phyloP scores from a whole-genome alignment of 768 basidiomycete species.

The Jaapia argillacea region DNA sequence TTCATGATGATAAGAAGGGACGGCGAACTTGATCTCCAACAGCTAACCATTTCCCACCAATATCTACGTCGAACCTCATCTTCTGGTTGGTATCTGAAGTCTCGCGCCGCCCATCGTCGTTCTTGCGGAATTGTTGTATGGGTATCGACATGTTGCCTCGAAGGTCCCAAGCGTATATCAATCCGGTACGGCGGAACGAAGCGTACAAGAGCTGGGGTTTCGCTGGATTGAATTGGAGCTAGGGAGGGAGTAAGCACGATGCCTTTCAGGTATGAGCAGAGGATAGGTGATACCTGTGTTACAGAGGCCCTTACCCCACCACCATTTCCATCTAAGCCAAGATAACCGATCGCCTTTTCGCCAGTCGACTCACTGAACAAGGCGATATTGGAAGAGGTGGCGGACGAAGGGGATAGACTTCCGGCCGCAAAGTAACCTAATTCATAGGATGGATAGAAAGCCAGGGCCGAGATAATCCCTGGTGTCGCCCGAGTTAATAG shows the following conservation, averaged over 20 bases:
- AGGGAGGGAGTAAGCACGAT: slow-evolving; percentile 8
- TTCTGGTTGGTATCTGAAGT: slow-evolving; percentile 62
- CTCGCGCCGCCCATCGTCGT: neutral
- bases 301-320: slow-evolving; percentile 30
- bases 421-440: slow-evolving; percentile 70
- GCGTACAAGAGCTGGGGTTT: slow-evolving; percentile 69
- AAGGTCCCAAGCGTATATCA: slow-evolving; percentile 73
- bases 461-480: slow-evolving; percentile 79
- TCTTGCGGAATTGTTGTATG: slow-evolving; percentile 23
- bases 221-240: slow-evolving; percentile 74
- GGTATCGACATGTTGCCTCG: slow-evolving; percentile 42
- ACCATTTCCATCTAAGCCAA: slow-evolving; percentile 43
- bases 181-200: slow-evolving; percentile 56
- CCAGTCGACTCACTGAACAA: slow-evolving; percentile 54
- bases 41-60: slow-evolving; percentile 50
- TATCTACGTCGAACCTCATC: slow-evolving; percentile 68
- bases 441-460: slow-evolving; percentile 59
- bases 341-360: slow-evolving; percentile 44
- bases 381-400: slow-evolving; percentile 43
- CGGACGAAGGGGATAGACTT: slow-evolving; percentile 42
- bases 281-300: slow-evolving; percentile 36
- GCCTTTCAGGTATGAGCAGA: slow-evolving; percentile 1
- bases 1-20: neutral
- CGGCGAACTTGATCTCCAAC: slow-evolving; percentile 58
- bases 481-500: slow-evolving; percentile 5